These are phyloP conservation scores for Aspergillus conjunctus DNA, from an alignment of 495 filamentous ascomycete genomes.

Conservation along the genomic window DNA sequence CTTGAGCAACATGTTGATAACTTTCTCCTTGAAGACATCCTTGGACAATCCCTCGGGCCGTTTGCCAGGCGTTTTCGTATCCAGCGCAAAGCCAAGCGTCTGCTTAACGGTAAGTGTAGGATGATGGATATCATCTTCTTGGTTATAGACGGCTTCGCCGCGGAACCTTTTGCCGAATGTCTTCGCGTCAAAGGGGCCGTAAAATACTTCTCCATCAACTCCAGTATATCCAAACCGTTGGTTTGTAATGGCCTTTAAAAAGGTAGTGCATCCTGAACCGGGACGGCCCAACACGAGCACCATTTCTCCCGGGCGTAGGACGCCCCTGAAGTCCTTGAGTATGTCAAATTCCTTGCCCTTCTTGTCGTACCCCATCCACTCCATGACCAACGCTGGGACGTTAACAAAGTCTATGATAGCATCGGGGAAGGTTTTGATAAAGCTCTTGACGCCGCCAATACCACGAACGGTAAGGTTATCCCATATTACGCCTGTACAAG, in stretches of 20 bases:
- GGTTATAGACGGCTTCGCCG: slow-evolving; percentile 84
- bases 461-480: slow-evolving; percentile 76
- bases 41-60: slow-evolving; percentile 66
- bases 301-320: slow-evolving; percentile 82
- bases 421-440: slow-evolving; percentile 80
- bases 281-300: slow-evolving; percentile 84
- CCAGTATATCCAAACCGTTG: slow-evolving; percentile 77
- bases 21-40: slow-evolving; percentile 68
- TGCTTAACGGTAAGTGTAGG: slow-evolving; percentile 81
- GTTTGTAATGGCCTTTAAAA: slow-evolving; percentile 83
- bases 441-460: slow-evolving; percentile 73
- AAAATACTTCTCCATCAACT: slow-evolving; percentile 76
- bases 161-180: slow-evolving; percentile 67
- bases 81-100: slow-evolving; percentile 80
- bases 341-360: slow-evolving; percentile 67
- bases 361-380: slow-evolving; percentile 58
- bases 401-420: slow-evolving; percentile 79
- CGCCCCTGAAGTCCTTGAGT: slow-evolving; percentile 56
- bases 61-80: slow-evolving; percentile 77
- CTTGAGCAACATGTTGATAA: slow-evolving; percentile 70
- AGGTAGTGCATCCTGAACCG: slow-evolving; percentile 85
- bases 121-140: slow-evolving; percentile 81
- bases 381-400: slow-evolving; percentile 59
- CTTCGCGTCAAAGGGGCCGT: slow-evolving; percentile 68
- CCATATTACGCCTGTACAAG: slow-evolving; percentile 67